Evolutionary conservation across 306 rosid genomes (phyloP), one percentile per base, ranked within the genome.

Genomic region (Gillenia trifoliata): DNA sequence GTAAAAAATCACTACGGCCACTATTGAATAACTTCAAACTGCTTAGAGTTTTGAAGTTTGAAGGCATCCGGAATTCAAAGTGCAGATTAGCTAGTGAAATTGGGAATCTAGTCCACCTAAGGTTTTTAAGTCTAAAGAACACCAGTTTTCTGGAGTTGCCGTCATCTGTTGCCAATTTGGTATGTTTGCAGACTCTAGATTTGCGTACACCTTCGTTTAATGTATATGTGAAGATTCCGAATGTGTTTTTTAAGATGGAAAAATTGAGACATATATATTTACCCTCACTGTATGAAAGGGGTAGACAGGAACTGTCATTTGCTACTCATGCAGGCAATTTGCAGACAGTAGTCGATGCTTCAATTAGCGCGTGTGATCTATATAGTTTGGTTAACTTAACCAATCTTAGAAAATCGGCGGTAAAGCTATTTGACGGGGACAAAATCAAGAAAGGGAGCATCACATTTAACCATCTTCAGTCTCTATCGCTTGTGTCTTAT

Each of bases 301-400:
- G 0, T 8, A 3, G 70, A 33, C 36, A 41, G 25, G 41, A 20
- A 33, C 40, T 81, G 49, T 68, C 63, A 54, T 66, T 88, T 43
- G 83, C 75, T 59, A 80, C 70, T 72, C 55, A 77, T 11, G 69
- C 4, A 52, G 4, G 25, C 57, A 77, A 83, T 34, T 34, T 88
- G 79, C 89, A 83, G 56, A 83, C 87, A 3, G 40, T 84, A 1
- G 81, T 80, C 10, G 77, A 78, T 47, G 81, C 82, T 40, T 84
- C 83, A 1, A 81, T 80, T 12, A 66, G 71, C 62, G 76, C 78
- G 71, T 83, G 81, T 56, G 84, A 82, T 17, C 71, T 82, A 11
- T 74, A 79, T 29, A 78, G 76, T 57, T 49, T 88, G 26, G 29
- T 13, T 13, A 72, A 61, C 23, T n/a, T 86, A 72, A 83, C 50